phyloP scores from a whole-genome alignment of 768 basidiomycete genomes.

The Arthromyces matolae region DNA sequence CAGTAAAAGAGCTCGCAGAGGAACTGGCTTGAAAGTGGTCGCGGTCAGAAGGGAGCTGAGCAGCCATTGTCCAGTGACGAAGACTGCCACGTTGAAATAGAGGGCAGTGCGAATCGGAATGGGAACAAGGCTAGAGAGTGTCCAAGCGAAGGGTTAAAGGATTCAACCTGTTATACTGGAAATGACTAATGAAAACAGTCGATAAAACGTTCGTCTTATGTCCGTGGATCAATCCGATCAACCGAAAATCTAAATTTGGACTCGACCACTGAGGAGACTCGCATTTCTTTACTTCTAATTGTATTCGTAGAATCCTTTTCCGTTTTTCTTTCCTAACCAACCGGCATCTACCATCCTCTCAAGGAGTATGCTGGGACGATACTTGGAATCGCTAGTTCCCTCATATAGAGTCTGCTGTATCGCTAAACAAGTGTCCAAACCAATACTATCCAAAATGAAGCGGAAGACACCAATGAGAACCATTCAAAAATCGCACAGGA shows the following conservation, averaged over 20 bases:
- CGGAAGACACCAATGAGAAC: constrained; percentile 3
- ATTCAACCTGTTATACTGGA: neutral
- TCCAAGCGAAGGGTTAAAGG: neutral
- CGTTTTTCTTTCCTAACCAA: constrained; percentile 90
- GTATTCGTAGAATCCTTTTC: constrained; percentile 95
- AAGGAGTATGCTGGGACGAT: constrained; percentile 85
- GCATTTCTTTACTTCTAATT: constrained; percentile 18
- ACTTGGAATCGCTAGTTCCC: constrained; percentile 92
- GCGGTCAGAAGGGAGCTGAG: constrained; percentile 5
- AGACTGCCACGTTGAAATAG: too few relatives aligned
- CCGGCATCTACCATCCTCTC: constrained; percentile 96
- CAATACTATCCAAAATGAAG: constrained; percentile 60
- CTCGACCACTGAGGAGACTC: too few relatives aligned
- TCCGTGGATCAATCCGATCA: neutral
- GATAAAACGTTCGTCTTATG: too few relatives aligned
- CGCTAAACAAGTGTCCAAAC: constrained; percentile 94
- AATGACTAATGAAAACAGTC: neutral
- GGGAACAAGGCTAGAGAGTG: neutral
- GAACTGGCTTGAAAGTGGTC: constrained; percentile 6
- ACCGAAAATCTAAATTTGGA: neutral
- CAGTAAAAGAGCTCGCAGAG: constrained; percentile 18
- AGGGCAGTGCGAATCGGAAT: neutral
- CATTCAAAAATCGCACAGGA: neutral
- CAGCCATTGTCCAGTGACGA: constrained; percentile 5
- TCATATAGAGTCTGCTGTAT: constrained; percentile 88